phyloP scores from a whole-genome alignment of 108 stramenopile species.

The Stephanodiscus triporus region DNA sequence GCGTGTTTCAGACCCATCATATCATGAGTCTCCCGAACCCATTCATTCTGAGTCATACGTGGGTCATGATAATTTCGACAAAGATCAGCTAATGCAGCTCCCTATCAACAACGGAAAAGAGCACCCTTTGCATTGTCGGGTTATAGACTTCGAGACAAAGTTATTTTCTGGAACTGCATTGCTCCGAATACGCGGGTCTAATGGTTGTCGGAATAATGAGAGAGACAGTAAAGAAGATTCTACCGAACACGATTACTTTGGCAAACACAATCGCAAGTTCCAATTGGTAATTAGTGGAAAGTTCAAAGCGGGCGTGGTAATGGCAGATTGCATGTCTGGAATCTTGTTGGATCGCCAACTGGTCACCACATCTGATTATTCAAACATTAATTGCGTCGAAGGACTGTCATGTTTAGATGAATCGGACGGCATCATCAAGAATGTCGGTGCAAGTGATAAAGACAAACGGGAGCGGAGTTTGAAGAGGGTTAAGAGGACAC shows the following conservation, averaged over 20 bases:
- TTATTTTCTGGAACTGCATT: conserved; percentile 37
- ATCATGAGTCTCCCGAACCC: conserved; percentile 11
- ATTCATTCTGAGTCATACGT: neutral
- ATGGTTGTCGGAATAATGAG: conserved; percentile 1
- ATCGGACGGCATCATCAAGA: neutral
- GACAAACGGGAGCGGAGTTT: neutral
- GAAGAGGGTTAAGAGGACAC: neutral
- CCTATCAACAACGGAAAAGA: conserved; percentile 48
- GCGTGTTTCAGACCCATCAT: conserved; percentile 23
- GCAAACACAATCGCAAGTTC: conserved; percentile 39
- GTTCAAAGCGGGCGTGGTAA: conserved; percentile 33
- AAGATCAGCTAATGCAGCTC: conserved; percentile 16
- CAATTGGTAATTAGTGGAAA: conserved; percentile 45
- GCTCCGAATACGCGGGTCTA: conserved; percentile 39
- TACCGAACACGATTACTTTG: conserved; percentile 34
- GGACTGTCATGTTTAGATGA: conserved; percentile 12
- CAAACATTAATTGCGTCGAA: conserved; percentile 5
- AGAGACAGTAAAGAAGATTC: neutral
- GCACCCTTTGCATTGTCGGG: conserved; percentile 15
- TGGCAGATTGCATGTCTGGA: conserved; percentile 82
- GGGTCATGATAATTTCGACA: neutral
- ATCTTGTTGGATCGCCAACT: conserved; percentile 53
- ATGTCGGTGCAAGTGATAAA: neutral
- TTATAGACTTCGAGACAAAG: conserved; percentile 45
- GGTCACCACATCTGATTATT: conserved; percentile 13